These are phyloP conservation scores for Penicillium sp. DNA, from an alignment of 2,329 filamentous ascomycete genomes.

Conservation along the genomic window DNA sequence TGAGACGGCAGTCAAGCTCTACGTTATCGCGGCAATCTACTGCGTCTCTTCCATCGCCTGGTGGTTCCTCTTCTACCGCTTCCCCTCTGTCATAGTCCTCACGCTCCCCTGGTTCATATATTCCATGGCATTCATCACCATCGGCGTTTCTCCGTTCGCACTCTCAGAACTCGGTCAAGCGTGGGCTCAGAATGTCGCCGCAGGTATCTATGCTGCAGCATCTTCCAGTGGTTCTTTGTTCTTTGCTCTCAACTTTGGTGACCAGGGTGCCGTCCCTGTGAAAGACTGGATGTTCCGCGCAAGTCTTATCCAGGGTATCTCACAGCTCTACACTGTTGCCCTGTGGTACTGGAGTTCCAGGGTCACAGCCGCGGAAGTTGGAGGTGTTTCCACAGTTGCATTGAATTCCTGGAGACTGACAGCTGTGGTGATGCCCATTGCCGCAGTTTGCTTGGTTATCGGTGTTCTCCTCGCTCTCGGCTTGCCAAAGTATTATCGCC, in stretches of 20 bases:
- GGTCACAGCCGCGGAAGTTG: slow-evolving; percentile 41
- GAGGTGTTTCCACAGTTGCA: slow-evolving; percentile 32
- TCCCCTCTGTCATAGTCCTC: slow-evolving; percentile 57
- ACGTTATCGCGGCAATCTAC: slow-evolving; percentile 60
- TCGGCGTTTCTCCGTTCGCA: slow-evolving; percentile 58
- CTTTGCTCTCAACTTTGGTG: slow-evolving; percentile 66
- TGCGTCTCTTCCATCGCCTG: slow-evolving; percentile 57
- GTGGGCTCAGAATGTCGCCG: slow-evolving; percentile 61
- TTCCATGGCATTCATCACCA: slow-evolving; percentile 59
- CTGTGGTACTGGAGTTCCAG: slow-evolving; percentile 65
- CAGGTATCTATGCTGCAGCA: slow-evolving; percentile 59
- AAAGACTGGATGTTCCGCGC: slow-evolving; percentile 65
- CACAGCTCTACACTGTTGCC: slow-evolving; percentile 62
- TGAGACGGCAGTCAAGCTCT: slow-evolving; percentile 58
- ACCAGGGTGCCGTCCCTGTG: slow-evolving; percentile 60
- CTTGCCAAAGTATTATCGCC: slow-evolving; percentile 64
- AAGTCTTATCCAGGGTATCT: slow-evolving; percentile 63
- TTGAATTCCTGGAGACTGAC: slow-evolving; percentile 46
- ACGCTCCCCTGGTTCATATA: slow-evolving; percentile 62
- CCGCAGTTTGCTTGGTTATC: slow-evolving; percentile 55
- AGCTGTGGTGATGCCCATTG: slow-evolving; percentile 58
- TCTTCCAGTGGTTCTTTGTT: slow-evolving; percentile 64
- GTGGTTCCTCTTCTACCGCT: slow-evolving; percentile 60
- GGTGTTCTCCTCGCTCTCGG: slow-evolving; percentile 56
- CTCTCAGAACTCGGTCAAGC: slow-evolving; percentile 38